These are phyloP conservation scores for Lanzia echinophila DNA, from an alignment of 2,329 filamentous ascomycete species.

Conservation along the genomic window DNA sequence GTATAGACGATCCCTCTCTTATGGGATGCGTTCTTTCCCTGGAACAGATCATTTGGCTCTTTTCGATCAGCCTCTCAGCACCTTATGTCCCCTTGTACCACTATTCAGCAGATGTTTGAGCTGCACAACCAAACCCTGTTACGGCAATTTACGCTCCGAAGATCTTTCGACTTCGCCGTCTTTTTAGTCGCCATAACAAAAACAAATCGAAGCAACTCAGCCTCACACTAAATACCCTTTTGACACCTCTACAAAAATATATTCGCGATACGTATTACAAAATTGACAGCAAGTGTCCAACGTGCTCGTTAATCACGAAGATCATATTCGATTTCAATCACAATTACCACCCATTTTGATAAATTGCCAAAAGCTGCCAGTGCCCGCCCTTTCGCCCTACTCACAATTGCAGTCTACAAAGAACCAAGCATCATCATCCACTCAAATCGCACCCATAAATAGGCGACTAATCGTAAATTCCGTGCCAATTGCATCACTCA, in stretches of 20 bases:
- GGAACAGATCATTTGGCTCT: slow-evolving; percentile 29
- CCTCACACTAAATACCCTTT: slow-evolving; percentile 28
- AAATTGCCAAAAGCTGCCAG: slow-evolving; percentile 21
- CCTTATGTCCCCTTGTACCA: slow-evolving; percentile 32
- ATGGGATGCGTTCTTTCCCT: slow-evolving; percentile 27
- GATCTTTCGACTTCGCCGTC: slow-evolving; percentile 29
- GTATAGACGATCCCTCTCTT: slow-evolving; percentile 22
- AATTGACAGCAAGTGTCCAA: slow-evolving; percentile 26
- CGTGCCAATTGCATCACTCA: slow-evolving; percentile 7
- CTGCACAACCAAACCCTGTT: slow-evolving; percentile 22
- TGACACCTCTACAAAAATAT: slow-evolving; percentile 17
- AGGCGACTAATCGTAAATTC: slow-evolving; percentile 15
- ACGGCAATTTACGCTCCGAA: slow-evolving; percentile 27
- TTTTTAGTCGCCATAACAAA: slow-evolving; percentile 30
- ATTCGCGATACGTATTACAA: slow-evolving; percentile 15
- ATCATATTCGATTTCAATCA: slow-evolving; percentile 7
- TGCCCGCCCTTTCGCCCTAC: slow-evolving; percentile 11
- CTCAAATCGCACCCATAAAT: slow-evolving; percentile 1
- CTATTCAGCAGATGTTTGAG: slow-evolving; percentile 31
- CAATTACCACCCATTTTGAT: slow-evolving; percentile 15
- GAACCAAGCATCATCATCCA: slow-evolving; percentile 9
- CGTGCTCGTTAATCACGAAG: slow-evolving; percentile 24
- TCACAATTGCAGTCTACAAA: slow-evolving; percentile 6
- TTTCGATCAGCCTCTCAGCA: slow-evolving; percentile 30
- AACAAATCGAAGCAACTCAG: slow-evolving; percentile 26